Percentiles rank a stretch among this genome's conserved stretches.
Conservation (phyloP, 2,329 filamentous ascomycete genomes). For the Cladosporium velox region DNA sequence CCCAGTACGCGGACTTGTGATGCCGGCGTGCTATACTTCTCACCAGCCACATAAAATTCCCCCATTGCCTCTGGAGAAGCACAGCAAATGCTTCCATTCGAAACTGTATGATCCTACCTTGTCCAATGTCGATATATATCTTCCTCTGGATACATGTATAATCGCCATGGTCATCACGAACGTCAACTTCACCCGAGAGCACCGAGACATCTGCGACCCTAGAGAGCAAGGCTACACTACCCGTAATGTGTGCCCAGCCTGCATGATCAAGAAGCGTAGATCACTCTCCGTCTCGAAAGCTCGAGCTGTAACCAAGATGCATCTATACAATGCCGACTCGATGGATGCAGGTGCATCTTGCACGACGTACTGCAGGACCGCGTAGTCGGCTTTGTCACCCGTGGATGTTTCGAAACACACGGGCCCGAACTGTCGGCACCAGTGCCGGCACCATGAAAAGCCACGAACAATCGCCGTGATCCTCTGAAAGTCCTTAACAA, state of each 20-base stretch:
- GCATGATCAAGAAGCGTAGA: background rate
- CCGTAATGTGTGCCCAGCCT: background rate
- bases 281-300: background rate
- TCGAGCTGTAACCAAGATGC: background rate
- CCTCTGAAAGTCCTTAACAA: background rate
- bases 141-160: background rate
- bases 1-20: background rate
- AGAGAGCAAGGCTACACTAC: background rate
- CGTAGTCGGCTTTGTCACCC: background rate
- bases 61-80: background rate
- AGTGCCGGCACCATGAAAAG: conserved; percentile 8
- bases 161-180: background rate
- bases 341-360: background rate
- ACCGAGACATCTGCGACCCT: background rate
- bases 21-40: background rate
- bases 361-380: background rate
- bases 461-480: conserved; percentile 16
- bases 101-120: background rate
- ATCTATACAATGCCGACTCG: background rate
- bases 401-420: background rate
- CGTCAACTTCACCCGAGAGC: background rate
- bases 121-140: too few species aligned
- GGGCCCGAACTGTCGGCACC: conserved; percentile 1
- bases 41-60: background rate
- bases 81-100: background rate